A percentile compares a stretch with the other conserved stretches of the same genome.
Evolutionary conservation across 352 stramenopile species (phyloP).

Genomic region (Thraustochytrium striatum): DNA sequence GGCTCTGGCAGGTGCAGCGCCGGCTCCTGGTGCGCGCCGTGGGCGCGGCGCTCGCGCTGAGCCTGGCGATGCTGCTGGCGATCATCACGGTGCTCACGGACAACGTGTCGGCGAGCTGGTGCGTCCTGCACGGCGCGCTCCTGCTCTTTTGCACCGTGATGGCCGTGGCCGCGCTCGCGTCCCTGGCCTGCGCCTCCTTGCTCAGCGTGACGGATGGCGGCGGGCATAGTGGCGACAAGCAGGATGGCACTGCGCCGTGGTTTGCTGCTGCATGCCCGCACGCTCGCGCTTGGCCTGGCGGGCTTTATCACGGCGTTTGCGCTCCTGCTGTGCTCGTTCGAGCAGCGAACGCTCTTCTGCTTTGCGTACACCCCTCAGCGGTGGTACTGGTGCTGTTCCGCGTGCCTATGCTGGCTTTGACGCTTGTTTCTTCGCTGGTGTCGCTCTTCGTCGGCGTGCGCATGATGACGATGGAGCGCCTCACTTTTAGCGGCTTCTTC

Average conservation of each 20-base stretch:
- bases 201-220: neutral
- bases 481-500: neutral
- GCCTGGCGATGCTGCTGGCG: constrained; percentile 10
- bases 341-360: constrained; percentile 44
- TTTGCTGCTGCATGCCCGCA: neutral
- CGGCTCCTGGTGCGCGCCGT: constrained; percentile 17
- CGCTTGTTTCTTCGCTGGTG: neutral
- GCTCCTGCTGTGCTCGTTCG: neutral
- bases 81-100: constrained; percentile 29
- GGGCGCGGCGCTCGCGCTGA: constrained; percentile 12
- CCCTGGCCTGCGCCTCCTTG: neutral
- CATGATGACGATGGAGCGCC: no score
- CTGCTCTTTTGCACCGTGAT: constrained; percentile 25
- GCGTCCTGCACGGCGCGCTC: neutral
- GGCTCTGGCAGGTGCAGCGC: no score
- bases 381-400: constrained; percentile 6
- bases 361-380: constrained; percentile 20
- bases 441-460: neutral
- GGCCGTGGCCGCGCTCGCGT: neutral
- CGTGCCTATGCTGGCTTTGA: neutral
- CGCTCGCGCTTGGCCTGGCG: neutral
- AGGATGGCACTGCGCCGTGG: neutral
- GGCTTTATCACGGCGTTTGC: neutral
- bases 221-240: no score
- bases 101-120: constrained; percentile 1